Evolutionary conservation across 352 stramenopile genomes (phyloP).

Genomic region (Peronospora belbahrii): DNA sequence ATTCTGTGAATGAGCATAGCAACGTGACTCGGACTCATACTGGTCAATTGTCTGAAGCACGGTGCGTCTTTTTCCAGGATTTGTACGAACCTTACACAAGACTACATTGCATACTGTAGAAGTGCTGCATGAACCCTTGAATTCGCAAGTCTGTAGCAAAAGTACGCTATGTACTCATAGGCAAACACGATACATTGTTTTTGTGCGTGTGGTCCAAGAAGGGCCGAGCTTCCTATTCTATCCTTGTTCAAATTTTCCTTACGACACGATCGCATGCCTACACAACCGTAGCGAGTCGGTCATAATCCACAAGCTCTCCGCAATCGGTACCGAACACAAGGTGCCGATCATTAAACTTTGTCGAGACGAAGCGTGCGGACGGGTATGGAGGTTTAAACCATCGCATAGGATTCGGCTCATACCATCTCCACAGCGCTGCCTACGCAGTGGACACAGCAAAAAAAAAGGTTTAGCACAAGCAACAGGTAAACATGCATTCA

Average conservation of each 20-base stretch:
- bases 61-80: not conserved
- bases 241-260: constrained; percentile 24
- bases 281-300: constrained; percentile 54
- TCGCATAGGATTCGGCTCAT: constrained; percentile 64
- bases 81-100: constrained; percentile 1
- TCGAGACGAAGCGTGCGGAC: constrained; percentile 51
- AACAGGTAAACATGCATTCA: not conserved
- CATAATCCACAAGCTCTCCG: constrained; percentile 73
- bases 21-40: too few relatives aligned
- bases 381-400: constrained; percentile 57
- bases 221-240: constrained; percentile 27
- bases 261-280: constrained; percentile 17
- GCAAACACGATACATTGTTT: constrained; percentile 11
- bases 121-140: constrained; percentile 2
- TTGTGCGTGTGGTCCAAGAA: constrained; percentile 5
- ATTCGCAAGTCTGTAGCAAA: not conserved
- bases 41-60: too few relatives aligned
- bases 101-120: not conserved
- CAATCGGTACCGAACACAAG: constrained; percentile 70
- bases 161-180: constrained; percentile 7
- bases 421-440: constrained; percentile 81
- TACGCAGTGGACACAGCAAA: constrained; percentile 15
- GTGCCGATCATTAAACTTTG: constrained; percentile 65
- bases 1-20: not conserved
- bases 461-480: constrained; percentile 4